phyloP scores from a whole-genome alignment of 306 rosid genomes.

The Cajanus cajan region DNA sequence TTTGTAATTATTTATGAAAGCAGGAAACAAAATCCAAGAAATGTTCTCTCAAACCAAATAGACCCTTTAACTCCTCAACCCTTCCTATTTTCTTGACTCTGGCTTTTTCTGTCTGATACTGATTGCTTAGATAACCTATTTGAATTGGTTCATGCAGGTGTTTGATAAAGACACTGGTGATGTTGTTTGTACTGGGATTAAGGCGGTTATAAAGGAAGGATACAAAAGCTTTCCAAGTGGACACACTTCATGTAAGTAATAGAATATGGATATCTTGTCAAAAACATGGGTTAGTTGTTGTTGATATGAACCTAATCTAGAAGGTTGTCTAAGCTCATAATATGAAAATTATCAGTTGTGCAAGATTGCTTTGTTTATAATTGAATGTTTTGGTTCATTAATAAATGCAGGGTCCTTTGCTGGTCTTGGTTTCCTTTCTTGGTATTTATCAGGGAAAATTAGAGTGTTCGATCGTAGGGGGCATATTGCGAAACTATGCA shows the following conservation, averaged over 20 bases:
- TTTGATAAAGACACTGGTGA: conserved; percentile 32
- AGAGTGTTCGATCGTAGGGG: conserved; percentile 56
- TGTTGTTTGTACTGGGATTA: conserved; percentile 41
- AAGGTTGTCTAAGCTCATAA: neutral
- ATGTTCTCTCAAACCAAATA: neutral
- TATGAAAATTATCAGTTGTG: neutral
- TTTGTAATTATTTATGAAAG: neutral
- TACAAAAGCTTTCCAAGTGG: conserved; percentile 64
- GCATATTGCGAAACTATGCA: conserved; percentile 41
- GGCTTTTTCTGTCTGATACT: neutral
- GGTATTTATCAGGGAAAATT: conserved; percentile 56
- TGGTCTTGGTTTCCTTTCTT: conserved; percentile 56
- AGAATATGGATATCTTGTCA: neutral
- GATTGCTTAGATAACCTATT: neutral
- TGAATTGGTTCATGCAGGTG: conserved; percentile 23
- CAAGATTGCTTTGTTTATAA: neutral
- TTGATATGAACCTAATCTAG: neutral
- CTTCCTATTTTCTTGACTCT: neutral
- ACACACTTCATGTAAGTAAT: conserved; percentile 51
- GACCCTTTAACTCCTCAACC: neutral
- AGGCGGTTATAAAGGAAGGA: conserved; percentile 44
- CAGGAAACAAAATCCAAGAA: neutral
- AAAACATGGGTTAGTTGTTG: neutral
- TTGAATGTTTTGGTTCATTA: neutral
- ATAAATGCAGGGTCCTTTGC: conserved; percentile 56